Percentiles rank a stretch among this genome's conserved stretches.
phyloP scores from a whole-genome alignment of 495 filamentous ascomycete genomes.

The Lasiosphaeria hispida region DNA sequence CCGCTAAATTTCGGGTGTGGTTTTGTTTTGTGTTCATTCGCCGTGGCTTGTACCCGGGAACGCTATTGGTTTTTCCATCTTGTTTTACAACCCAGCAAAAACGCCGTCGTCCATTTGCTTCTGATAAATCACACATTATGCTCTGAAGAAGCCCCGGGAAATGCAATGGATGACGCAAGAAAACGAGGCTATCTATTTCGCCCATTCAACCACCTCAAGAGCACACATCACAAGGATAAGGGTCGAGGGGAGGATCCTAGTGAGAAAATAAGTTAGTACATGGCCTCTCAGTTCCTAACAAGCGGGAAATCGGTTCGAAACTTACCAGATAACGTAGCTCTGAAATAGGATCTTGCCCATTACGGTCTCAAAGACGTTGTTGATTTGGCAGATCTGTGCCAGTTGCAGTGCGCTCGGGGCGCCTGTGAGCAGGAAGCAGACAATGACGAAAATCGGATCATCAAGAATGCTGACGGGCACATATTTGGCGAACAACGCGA shows the following conservation, averaged over 20 bases:
- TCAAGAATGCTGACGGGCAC: constrained; percentile 91
- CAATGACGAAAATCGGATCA: constrained; percentile 96
- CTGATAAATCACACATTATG: not conserved
- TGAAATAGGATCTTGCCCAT: constrained; percentile 94
- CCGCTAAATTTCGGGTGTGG: no score
- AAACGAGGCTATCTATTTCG: constrained; percentile 29
- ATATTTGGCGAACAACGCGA: constrained; percentile 88
- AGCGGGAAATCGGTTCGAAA: constrained; percentile 18
- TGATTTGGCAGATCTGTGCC: constrained; percentile 98
- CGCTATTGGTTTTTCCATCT: no score
- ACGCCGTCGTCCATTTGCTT: no score
- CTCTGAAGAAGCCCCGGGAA: not conserved
- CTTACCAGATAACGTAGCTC: constrained; percentile 94
- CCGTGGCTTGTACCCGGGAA: no score
- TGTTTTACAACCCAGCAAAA: no score
- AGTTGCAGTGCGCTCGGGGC: constrained; percentile 93
- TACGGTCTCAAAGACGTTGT: constrained; percentile 87
- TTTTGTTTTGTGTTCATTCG: no score
- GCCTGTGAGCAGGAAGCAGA: constrained; percentile 93
- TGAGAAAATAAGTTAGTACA: constrained; percentile 23
- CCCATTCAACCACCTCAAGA: constrained; percentile 92
- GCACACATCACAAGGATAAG: constrained; percentile 87
- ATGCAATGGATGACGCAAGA: not conserved
- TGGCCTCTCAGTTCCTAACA: constrained; percentile 17
- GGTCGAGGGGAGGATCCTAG: constrained; percentile 90